These are phyloP conservation scores for Phytophthora pseudosyringae DNA, from an alignment of 352 stramenopile genomes.

Conservation along the genomic window DNA sequence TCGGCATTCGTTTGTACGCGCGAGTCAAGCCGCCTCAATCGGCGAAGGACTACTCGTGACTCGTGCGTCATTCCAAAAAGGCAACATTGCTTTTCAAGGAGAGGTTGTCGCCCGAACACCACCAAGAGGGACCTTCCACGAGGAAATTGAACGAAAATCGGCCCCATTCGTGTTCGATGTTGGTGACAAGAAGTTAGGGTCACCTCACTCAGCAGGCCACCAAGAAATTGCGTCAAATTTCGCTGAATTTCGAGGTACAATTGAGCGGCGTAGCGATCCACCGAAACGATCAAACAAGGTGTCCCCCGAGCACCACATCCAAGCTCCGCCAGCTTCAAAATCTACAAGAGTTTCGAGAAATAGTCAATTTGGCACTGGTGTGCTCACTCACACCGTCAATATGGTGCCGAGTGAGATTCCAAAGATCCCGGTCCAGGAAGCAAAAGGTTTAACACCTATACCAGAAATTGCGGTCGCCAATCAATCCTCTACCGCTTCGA, in stretches of 20 bases:
- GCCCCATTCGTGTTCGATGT: constrained; percentile 43
- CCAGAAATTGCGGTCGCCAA: neutral
- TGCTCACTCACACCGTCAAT: neutral
- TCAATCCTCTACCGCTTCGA: neutral
- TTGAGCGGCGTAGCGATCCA: constrained; percentile 27
- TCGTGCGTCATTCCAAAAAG: constrained; percentile 46
- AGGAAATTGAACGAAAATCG: constrained; percentile 36
- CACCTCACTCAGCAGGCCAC: neutral
- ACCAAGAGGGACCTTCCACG: constrained; percentile 32
- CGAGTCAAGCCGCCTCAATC: neutral
- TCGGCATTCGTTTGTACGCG: constrained; percentile 49
- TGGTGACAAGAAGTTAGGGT: neutral
- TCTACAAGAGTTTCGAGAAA: neutral
- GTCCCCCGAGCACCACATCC: constrained; percentile 3
- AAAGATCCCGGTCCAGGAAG: neutral
- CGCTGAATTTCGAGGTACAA: constrained; percentile 36
- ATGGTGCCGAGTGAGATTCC: neutral
- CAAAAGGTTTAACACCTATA: neutral
- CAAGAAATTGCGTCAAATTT: constrained; percentile 41
- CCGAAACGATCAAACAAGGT: constrained; percentile 19
- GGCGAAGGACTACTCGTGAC: neutral
- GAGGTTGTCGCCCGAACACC: constrained; percentile 31
- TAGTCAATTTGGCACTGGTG: neutral
- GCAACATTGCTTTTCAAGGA: constrained; percentile 63
- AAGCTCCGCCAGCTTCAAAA: neutral